phyloP scores from a whole-genome alignment of 352 stramenopile genomes.

The Halophytophthora batemanensis region DNA sequence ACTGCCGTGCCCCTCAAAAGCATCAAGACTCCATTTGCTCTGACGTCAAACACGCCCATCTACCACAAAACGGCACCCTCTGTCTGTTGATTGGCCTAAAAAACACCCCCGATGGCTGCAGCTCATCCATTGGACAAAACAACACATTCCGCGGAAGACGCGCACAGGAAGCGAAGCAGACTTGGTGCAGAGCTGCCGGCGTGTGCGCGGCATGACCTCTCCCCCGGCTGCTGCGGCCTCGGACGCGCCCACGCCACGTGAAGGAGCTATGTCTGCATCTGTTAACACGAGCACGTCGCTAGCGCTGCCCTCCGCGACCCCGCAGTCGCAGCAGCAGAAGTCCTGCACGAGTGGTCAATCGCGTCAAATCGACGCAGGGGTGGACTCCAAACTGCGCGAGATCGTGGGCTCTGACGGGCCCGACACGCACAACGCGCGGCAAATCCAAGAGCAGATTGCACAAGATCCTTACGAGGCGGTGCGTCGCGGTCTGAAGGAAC shows the following conservation, averaged over 20 bases:
- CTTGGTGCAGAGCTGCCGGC: neutral
- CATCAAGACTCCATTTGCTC: no score
- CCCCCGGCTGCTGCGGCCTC: no score
- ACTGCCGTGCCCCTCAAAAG: no score
- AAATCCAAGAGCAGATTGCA: slow-evolving; percentile 26
- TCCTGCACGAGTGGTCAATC: neutral
- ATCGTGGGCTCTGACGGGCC: slow-evolving; percentile 12
- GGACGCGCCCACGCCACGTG: no score
- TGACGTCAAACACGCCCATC: no score
- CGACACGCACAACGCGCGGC: slow-evolving; percentile 15
- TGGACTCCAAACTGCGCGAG: slow-evolving; percentile 9
- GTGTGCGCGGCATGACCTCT: neutral
- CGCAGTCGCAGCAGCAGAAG: slow-evolving; percentile 3
- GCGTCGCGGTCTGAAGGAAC: slow-evolving; percentile 16
- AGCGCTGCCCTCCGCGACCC: neutral
- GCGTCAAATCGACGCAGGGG: slow-evolving; percentile 4
- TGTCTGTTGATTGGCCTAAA: no score
- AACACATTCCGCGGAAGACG: neutral
- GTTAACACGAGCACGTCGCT: neutral
- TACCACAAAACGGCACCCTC: no score
- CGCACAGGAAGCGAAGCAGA: neutral
- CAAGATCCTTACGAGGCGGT: slow-evolving; percentile 20
- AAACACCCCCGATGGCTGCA: neutral
- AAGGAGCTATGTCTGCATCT: neutral
- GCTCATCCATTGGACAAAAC: neutral